A percentile compares a stretch with the other conserved stretches of the same genome.
Evolutionary conservation across 495 filamentous ascomycete species (phyloP).

Genomic region (Neurospora sp.): DNA sequence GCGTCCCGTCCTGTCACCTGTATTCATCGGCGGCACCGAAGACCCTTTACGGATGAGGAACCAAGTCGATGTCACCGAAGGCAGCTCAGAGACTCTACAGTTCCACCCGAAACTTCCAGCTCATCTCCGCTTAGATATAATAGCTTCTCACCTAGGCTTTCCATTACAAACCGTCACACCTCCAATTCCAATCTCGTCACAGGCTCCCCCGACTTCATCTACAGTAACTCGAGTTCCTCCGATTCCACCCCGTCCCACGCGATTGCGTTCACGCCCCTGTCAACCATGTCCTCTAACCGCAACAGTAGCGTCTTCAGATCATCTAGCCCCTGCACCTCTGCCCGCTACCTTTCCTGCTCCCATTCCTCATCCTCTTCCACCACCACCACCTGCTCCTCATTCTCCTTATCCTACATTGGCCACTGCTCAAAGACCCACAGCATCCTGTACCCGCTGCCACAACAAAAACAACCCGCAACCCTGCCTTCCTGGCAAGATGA

Average conservation of each 20-base stretch:
- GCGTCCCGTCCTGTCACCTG: background rate
- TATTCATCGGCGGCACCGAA: background rate
- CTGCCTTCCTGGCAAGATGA: background rate
- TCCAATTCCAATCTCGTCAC: background rate
- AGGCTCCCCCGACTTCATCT: background rate
- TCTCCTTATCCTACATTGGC: background rate
- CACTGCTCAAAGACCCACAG: background rate
- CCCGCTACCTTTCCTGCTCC: background rate
- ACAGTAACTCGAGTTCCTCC: background rate
- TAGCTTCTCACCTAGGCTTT: background rate
- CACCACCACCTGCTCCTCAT: background rate
- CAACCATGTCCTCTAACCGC: background rate
- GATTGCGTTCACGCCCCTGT: background rate
- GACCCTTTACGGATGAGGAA: background rate
- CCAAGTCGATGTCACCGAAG: background rate
- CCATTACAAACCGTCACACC: background rate
- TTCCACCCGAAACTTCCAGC: background rate
- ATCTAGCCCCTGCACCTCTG: background rate
- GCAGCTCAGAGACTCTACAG: background rate
- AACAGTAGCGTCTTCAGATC: background rate
- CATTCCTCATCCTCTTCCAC: background rate
- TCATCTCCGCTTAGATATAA: background rate
- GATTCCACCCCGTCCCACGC: background rate
- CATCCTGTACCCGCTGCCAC: background rate
- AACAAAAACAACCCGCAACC: background rate